Evolutionary conservation across 257 asterid genomes (phyloP), one percentile per base, ranked within the genome.

Genomic region (Primulina eburnea): DNA sequence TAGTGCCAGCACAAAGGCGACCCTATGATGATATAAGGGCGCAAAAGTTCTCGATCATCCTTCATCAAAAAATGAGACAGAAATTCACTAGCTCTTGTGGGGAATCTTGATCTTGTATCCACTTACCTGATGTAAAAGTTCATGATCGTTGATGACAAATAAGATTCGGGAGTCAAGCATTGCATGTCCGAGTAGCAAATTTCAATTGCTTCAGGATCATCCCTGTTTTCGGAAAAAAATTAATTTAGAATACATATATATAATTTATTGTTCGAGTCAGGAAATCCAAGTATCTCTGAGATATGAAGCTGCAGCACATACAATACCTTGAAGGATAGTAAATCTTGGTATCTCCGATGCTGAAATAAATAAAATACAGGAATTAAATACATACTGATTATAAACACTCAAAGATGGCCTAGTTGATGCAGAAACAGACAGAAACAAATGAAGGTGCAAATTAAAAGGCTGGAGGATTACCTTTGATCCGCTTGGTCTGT

Each of bases 81-180:
- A 6, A 12, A 40, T 24, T 47, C 18, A 4, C 55, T 47, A 0
- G 4, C 55, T 47, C 55, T 0, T 21, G 55, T 47, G 6, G 55
- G 18, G 55, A 47, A 47, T 14, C 55, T 47, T 4, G 7, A 74
- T 35, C 28, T 57, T 55, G 47, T 35, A 69, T 20, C 21, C 67
- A 76, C 91, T 82, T 81, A 94, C 99, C 90, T 78, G 60, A 91
- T 89, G 84, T 94, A 94, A 82, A 89, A 91, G 74, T 94, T 94
- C 92, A 91, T 89, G 76, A 91, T 86, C 66, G 87, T 75, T 67
- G 97, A 94, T 58, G 97, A 82, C 81, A 94, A 72, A 82, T 80
- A 94, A 59, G 88, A 67, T 78, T 83, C 88, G 3, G 99, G 97
- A 65, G 86, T 87, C 80, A 94, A 89, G 75, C 95, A 87, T 28